Percentiles rank a stretch among this genome's conserved stretches.
These are phyloP conservation scores for Stylonectria norvegica DNA, from an alignment of 2,329 filamentous ascomycete species.

Conservation along the genomic window DNA sequence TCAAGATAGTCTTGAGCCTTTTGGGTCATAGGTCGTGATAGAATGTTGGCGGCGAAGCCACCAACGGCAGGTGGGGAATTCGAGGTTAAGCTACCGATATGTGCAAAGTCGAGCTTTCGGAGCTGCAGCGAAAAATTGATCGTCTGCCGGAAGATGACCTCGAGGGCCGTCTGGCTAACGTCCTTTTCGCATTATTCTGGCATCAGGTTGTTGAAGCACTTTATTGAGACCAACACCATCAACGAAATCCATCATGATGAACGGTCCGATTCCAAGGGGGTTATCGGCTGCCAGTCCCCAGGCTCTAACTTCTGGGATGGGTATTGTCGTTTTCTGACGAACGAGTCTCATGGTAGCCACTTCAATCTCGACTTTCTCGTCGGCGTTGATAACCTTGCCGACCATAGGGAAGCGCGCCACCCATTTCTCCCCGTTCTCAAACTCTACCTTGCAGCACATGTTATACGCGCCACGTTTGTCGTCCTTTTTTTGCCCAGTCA, in stretches of 20 bases:
- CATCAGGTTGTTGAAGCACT: conserved; percentile 2
- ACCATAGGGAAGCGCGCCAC: conserved; percentile 3
- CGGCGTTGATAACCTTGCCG: conserved; percentile 3
- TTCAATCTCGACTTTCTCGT: conserved; percentile 7
- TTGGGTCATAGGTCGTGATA: conserved; percentile 2
- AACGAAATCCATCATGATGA: conserved; percentile 10
- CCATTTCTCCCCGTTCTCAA: conserved; percentile 6
- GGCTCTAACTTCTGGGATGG: conserved; percentile 6
- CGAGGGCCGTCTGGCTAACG: background rate
- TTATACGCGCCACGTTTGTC: conserved; percentile 4
- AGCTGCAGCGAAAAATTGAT: conserved; percentile 1
- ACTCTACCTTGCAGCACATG: conserved; percentile 4
- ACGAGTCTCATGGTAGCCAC: conserved; percentile 8
- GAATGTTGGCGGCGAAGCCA: background rate
- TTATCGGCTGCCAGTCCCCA: conserved; percentile 7
- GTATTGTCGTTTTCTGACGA: conserved; percentile 3
- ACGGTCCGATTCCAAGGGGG: conserved; percentile 5
- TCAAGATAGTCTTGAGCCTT: conserved; percentile 3
- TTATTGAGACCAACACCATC: conserved; percentile 2
- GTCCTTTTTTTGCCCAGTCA: conserved; percentile 1
- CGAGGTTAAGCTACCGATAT: conserved; percentile 5
- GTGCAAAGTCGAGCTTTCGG: background rate
- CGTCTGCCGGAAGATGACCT: conserved; percentile 3
- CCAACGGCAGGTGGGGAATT: background rate
- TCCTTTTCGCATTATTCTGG: conserved; percentile 2